A percentile compares a stretch with the other conserved stretches of the same genome.
These are phyloP conservation scores for Plasmodium relictum DNA, from an alignment of 169 alveolate species.

Conservation along the genomic window DNA sequence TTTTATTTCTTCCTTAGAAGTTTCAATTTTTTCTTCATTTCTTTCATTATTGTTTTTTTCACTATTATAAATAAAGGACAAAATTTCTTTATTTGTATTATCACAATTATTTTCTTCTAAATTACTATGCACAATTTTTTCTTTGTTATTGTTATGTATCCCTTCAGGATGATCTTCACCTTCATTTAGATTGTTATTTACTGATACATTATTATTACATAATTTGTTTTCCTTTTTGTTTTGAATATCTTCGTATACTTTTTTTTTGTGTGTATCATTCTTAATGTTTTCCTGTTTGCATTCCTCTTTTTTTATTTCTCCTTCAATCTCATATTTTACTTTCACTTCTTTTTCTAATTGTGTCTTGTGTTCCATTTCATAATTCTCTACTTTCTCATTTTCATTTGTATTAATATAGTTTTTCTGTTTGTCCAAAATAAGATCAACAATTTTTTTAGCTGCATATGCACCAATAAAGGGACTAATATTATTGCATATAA, in stretches of 20 bases:
- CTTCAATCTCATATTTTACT: neutral
- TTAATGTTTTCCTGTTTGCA: neutral
- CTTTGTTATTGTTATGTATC: neutral
- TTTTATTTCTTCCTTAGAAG: neutral
- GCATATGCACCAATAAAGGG: conserved; percentile 76
- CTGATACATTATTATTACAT: neutral
- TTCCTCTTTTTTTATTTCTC: neutral
- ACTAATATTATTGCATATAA: conserved; percentile 64
- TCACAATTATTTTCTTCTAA: neutral
- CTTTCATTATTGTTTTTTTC: neutral
- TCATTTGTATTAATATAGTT: neutral
- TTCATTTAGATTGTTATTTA: neutral
- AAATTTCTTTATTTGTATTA: neutral
- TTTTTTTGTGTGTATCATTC: neutral
- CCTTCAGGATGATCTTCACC: neutral
- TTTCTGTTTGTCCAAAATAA: conserved; percentile 40
- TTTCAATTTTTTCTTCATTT: neutral
- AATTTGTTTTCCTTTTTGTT: neutral
- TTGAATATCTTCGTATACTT: too few relatives aligned
- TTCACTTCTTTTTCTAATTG: neutral
- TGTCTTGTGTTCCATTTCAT: neutral
- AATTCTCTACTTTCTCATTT: neutral
- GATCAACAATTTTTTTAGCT: conserved; percentile 65
- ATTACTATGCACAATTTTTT: neutral
- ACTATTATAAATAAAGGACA: neutral